Evolutionary conservation across 2,329 filamentous ascomycete genomes (phyloP).

Genomic region (Paradendryphiella salina): DNA sequence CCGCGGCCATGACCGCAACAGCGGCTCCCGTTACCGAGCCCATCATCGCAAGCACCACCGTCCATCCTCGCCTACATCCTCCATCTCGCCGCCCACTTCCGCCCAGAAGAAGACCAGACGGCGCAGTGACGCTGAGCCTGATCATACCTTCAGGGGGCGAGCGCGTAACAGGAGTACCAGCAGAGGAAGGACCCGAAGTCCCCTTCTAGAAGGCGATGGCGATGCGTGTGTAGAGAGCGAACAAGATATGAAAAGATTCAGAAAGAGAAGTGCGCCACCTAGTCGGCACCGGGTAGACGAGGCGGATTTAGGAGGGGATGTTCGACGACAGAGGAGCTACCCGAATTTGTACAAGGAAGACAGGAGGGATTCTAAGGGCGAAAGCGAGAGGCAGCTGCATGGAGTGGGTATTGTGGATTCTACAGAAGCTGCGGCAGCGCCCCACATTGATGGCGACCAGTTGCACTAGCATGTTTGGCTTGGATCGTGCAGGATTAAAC

Average conservation of each 20-base stretch:
- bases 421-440: neutral
- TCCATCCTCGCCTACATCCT: conserved; percentile 29
- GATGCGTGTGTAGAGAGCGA: conserved; percentile 28
- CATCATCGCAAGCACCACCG: conserved; percentile 41
- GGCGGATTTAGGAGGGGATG: conserved; percentile 20
- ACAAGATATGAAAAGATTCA: conserved; percentile 31
- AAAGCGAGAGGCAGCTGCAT: neutral
- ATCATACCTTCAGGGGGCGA: conserved; percentile 43
- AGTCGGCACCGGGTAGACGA: conserved; percentile 36
- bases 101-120: conserved; percentile 33
- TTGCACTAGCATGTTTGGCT: neutral
- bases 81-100: conserved; percentile 28
- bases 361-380: conserved; percentile 23
- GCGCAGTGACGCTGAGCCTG: conserved; percentile 42
- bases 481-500: neutral
- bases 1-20: conserved; percentile 41
- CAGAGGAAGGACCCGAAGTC: conserved; percentile 25
- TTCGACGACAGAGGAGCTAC: conserved; percentile 47
- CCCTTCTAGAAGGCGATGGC: conserved; percentile 27
- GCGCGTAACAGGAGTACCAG: conserved; percentile 33
- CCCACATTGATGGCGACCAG: neutral
- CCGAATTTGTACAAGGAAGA: conserved; percentile 37
- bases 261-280: conserved; percentile 43
- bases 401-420: neutral
- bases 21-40: conserved; percentile 36